Base-by-base conservation (phyloP, 2,329 filamentous ascomycete species). In the Paraphaeosphaeria sporulosa region DNA sequence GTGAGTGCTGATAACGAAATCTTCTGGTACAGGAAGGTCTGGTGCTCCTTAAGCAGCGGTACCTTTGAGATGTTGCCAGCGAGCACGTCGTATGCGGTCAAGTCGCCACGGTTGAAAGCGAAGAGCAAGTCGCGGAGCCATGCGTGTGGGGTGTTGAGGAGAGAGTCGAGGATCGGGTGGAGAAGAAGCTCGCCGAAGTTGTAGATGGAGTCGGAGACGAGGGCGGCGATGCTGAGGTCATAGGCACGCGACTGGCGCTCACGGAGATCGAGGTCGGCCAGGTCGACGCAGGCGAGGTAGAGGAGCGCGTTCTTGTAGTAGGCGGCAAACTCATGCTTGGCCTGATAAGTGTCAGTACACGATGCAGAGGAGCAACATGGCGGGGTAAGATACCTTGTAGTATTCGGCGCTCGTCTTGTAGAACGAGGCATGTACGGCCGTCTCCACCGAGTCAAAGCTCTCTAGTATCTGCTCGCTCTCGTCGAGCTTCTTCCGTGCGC, bases 161-260 rank as follows among this genome's bases (percentile, higher is more conserved):
- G 87, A 21, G 91, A 90, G 75, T 97, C 92, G 64, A 99, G 89
- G 74, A 99, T 96, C 3, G 95, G 95, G 78, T 99, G 95, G 68
- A 99, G 87, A 34, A 99, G 88, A n/a, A 99, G 89, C 84, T 99
- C 95, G 78, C 95, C 95, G 71, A 99, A 99, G 84, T 99, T 99
- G 87, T 99, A 98, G 82, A 98, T 99, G 72, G 89, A 92, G 73
- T 94, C 92, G 53, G 94, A 97, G 42, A 97, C 91, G 9, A 99
- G 86, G 10, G 95, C 95, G 30, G 95, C 93, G 56, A 98, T 90
- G 74, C 91, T 91, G 64, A 99, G 89, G 78, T 97, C 93, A 81
- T 97, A 96, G 47, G 95, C 95, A 70, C 94, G 89, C 61, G 86
- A 86, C 77, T 90, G 89, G 71, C 92, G 90, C 78, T 99, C 94